Evolutionary conservation across 176 grass and related monocot genomes (phyloP).

Genomic region (Themeda triandra): DNA sequence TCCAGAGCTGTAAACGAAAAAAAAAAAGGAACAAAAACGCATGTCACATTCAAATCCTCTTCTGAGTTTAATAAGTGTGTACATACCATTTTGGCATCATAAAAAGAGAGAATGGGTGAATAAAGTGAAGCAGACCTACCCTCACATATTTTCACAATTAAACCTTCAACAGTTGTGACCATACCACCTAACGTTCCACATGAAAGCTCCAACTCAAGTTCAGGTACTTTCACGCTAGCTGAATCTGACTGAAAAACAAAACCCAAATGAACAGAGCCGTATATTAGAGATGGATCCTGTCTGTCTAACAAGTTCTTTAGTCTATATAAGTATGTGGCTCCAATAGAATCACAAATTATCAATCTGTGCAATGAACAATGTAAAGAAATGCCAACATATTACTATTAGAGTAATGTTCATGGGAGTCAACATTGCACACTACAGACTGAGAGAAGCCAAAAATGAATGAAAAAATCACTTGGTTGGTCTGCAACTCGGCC

Average conservation of each 20-base stretch:
- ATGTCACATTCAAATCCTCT: not conserved
- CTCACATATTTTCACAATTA: constrained; percentile 87
- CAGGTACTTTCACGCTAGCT: constrained; percentile 74
- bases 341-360: not conserved
- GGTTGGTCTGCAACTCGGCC: not conserved
- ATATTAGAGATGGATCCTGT: not conserved
- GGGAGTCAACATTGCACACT: not conserved
- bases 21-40: not conserved
- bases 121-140: constrained; percentile 42
- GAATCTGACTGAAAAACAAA: constrained; percentile 66
- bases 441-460: not conserved
- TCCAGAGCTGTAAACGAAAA: constrained; percentile 56
- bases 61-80: not conserved
- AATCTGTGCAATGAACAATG: not conserved
- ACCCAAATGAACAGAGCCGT: not conserved
- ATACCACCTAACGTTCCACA: constrained; percentile 91
- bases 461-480: not conserved
- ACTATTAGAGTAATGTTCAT: not conserved
- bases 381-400: not conserved
- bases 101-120: not conserved
- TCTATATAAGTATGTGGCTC: not conserved
- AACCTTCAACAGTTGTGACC: constrained; percentile 94
- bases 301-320: not conserved
- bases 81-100: not conserved
- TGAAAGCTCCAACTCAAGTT: constrained; percentile 88